Evolutionary conservation across 1,139 yeast species (phyloP).

Genomic region (Saccharomyces hybrid): DNA sequence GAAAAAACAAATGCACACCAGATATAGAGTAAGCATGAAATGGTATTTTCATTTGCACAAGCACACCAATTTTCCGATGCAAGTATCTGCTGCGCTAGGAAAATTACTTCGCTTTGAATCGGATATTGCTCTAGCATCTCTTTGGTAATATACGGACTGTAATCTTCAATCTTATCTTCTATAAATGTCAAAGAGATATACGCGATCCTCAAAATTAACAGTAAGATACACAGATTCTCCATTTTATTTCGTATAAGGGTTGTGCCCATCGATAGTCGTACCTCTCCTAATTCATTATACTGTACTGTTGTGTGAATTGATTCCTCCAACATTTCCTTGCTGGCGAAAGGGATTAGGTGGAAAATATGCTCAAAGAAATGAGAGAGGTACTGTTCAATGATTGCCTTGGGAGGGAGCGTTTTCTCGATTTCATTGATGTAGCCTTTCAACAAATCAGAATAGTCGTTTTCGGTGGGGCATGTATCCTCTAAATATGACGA

Average conservation of each 20-base stretch:
- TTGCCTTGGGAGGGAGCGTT: constrained; percentile 21
- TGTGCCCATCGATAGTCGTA: constrained; percentile 21
- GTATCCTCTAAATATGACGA: constrained; percentile 23
- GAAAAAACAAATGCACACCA: constrained; percentile 30
- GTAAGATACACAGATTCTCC: constrained; percentile 23
- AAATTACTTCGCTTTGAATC: constrained; percentile 19
- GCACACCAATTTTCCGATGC: constrained; percentile 26
- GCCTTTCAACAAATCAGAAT: constrained; percentile 21
- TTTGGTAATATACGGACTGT: constrained; percentile 8
- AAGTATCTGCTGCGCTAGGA: constrained; percentile 20
- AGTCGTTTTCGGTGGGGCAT: constrained; percentile 16
- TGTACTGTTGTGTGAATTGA: constrained; percentile 17
- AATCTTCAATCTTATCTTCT: constrained; percentile 11
- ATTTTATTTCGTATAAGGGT: constrained; percentile 25
- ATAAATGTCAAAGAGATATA: constrained; percentile 19
- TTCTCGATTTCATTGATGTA: constrained; percentile 18
- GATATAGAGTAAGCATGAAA: constrained; percentile 25
- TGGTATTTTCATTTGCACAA: constrained; percentile 28
- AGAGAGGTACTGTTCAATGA: constrained; percentile 19
- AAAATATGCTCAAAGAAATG: constrained; percentile 26
- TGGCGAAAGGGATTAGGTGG: constrained; percentile 25
- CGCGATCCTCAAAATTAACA: constrained; percentile 25
- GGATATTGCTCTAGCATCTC: constrained; percentile 21
- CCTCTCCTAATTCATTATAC: constrained; percentile 13
- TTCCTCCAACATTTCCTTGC: constrained; percentile 24